Percentiles rank a stretch among this genome's conserved stretches.
Conservation (phyloP, 176 grass and related monocot species). For the Leersia perrieri region DNA sequence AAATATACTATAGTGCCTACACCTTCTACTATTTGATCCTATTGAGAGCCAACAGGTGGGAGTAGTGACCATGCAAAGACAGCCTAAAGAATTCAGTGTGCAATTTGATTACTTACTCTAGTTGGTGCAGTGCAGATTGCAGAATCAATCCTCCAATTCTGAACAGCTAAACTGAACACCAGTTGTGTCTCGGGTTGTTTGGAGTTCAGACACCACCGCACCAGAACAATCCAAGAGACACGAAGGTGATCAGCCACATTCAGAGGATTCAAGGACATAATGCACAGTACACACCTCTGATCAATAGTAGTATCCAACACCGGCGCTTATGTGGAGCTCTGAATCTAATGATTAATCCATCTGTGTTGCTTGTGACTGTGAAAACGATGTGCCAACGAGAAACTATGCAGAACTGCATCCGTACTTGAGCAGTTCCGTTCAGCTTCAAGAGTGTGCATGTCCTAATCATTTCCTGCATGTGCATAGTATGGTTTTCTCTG, state of each 20-base stretch:
- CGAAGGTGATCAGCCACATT: background rate
- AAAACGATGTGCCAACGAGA: slow-evolving; percentile 2
- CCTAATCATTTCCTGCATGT: background rate
- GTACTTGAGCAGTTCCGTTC: background rate
- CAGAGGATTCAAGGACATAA: background rate
- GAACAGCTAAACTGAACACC: background rate
- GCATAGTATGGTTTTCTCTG: background rate
- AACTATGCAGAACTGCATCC: background rate
- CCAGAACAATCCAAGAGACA: background rate
- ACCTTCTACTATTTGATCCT: too few relatives aligned
- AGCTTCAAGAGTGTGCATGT: background rate
- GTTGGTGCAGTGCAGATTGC: background rate
- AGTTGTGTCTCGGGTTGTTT: background rate
- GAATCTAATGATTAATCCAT: slow-evolving; percentile 24
- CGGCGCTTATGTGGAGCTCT: background rate
- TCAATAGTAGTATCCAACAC: background rate
- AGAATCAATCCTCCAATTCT: background rate
- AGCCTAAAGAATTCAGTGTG: background rate
- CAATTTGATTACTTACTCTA: background rate
- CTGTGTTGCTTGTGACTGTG: slow-evolving; percentile 14
- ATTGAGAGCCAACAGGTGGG: background rate
- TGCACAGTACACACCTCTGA: background rate
- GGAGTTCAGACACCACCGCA: background rate
- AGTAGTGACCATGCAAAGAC: background rate
- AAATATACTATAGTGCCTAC: too few relatives aligned